phyloP scores from a whole-genome alignment of 371 early-diverging fungal genomes.

The Circinella umbellata region DNA sequence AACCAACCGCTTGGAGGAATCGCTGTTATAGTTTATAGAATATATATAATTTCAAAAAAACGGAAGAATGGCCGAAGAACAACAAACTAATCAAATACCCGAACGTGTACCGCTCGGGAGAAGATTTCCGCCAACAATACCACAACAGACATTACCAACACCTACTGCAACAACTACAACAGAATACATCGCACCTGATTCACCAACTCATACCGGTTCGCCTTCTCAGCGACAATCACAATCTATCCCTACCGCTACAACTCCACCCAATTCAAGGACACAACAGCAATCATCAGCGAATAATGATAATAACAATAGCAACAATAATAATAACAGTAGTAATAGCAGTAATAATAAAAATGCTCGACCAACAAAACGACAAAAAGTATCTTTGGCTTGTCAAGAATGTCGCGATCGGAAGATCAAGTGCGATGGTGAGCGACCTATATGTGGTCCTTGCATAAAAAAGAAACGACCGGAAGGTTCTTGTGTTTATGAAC shows the following conservation, averaged over 20 bases:
- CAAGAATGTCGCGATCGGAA: slow-evolving; percentile 32
- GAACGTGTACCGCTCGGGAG: neutral
- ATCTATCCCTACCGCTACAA: neutral
- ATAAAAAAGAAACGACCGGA: slow-evolving; percentile 28
- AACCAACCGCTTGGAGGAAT: neutral
- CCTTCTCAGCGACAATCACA: neutral
- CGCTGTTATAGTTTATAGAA: neutral
- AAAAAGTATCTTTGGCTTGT: slow-evolving; percentile 31
- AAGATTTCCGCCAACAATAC: neutral
- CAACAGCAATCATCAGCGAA: neutral
- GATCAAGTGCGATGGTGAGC: slow-evolving; percentile 31
- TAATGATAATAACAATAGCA: neutral
- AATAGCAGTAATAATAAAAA: neutral
- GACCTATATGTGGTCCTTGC: slow-evolving; percentile 31
- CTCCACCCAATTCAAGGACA: neutral
- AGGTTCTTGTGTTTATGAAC: slow-evolving; percentile 26
- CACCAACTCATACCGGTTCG: neutral
- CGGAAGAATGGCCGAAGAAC: neutral
- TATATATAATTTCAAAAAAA: neutral
- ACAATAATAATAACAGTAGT: too few relatives aligned
- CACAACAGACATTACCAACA: neutral
- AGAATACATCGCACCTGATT: neutral
- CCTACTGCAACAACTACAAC: neutral
- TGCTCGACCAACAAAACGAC: slow-evolving; percentile 26
- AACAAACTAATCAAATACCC: neutral